Evolutionary conservation across 208 protist genomes (phyloP).

Genomic region (Wallacemonas rigidus): DNA sequence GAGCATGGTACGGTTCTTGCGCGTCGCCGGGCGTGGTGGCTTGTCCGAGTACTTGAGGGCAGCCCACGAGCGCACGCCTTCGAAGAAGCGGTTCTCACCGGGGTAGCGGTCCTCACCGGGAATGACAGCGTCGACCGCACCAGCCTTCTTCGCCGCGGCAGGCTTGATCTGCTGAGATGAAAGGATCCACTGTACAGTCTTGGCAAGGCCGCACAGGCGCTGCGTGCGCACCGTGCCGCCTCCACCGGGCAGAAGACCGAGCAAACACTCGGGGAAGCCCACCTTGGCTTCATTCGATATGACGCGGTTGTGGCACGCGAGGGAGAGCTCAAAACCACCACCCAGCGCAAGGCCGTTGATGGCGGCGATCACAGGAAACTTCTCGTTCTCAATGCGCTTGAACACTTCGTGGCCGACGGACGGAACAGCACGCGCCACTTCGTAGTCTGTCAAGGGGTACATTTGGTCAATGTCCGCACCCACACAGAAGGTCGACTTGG

Average conservation of each 20-base stretch:
- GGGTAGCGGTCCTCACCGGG: constrained; percentile 50
- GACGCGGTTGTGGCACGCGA: constrained; percentile 93
- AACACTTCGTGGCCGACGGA: constrained; percentile 60
- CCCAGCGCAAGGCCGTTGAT: constrained; percentile 94
- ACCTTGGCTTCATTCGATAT: constrained; percentile 58
- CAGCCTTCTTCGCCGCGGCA: constrained; percentile 75
- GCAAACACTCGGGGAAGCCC: constrained; percentile 89
- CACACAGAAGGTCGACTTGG: constrained; percentile 84
- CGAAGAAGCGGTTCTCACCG: constrained; percentile 77
- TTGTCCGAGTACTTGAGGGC: constrained; percentile 61
- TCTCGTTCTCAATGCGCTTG: constrained; percentile 59
- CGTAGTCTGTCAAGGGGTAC: constrained; percentile 69
- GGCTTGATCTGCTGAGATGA: constrained; percentile 74
- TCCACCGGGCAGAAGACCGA: constrained; percentile 94
- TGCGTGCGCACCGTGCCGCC: constrained; percentile 96
- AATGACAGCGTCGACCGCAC: constrained; percentile 66
- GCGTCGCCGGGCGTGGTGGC: constrained; percentile 40
- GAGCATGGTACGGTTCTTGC: constrained; percentile 46
- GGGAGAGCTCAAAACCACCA: constrained; percentile 94
- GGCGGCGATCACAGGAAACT: constrained; percentile 89
- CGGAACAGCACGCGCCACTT: constrained; percentile 37
- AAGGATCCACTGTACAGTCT: constrained; percentile 89
- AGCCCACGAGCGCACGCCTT: constrained; percentile 61
- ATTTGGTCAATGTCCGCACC: constrained; percentile 81
- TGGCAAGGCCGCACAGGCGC: constrained; percentile 86